Percentiles rank a stretch among this genome's conserved stretches.
phyloP scores from a whole-genome alignment of 2,329 filamentous ascomycete genomes.

The Ophiostoma australiae region DNA sequence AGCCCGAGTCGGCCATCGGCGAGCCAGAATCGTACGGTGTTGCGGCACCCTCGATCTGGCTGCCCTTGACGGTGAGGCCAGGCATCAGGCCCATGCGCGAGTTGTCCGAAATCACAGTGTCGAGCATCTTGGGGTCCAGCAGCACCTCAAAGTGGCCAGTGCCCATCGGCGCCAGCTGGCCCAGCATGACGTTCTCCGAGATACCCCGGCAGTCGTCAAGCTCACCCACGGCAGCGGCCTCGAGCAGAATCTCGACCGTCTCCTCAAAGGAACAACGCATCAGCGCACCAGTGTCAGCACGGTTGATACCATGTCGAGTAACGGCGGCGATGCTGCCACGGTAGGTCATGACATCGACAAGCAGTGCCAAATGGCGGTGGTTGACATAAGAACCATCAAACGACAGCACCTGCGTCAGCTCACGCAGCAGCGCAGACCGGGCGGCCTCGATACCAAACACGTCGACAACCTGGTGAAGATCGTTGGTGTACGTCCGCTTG shows the following conservation, averaged over 20 bases:
- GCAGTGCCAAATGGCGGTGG: constrained; percentile 88
- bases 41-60: constrained; percentile 72
- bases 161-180: constrained; percentile 93
- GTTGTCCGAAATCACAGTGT: constrained; percentile 91
- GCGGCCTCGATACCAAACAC: constrained; percentile 96
- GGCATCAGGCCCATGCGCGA: constrained; percentile 77
- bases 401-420: constrained; percentile 86
- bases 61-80: constrained; percentile 70
- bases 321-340: constrained; percentile 91
- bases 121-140: constrained; percentile 90
- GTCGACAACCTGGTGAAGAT: constrained; percentile 88
- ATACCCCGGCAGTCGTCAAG: constrained; percentile 97
- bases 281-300: constrained; percentile 91
- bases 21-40: constrained; percentile 92
- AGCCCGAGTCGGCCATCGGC: constrained; percentile 66
- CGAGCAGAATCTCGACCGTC: constrained; percentile 94
- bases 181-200: constrained; percentile 97
- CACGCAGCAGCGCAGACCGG: constrained; percentile 76
- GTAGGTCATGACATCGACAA: constrained; percentile 97
- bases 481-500: constrained; percentile 84
- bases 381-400: constrained; percentile 99
- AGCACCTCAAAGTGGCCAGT: constrained; percentile 94
- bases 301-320: constrained; percentile 97
- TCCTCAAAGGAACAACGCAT: constrained; percentile 99
- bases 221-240: constrained; percentile 90